phyloP scores from a whole-genome alignment of 331 rosid species.

The Pyrus hybrid region DNA sequence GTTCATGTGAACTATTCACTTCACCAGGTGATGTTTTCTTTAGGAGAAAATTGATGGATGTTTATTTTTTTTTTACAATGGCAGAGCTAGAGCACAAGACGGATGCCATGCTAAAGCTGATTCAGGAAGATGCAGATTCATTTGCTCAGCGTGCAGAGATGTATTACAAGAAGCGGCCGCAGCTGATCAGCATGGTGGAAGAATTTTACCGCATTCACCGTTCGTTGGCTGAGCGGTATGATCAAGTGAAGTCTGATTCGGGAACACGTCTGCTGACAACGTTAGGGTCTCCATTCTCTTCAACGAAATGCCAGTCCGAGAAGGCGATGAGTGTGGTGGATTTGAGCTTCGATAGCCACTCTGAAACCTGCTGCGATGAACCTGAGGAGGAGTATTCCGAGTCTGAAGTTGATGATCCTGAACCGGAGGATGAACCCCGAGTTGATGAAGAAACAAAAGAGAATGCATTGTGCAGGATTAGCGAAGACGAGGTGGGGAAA shows the following conservation, averaged over 20 bases:
- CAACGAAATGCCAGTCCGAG: slow-evolving; percentile 33
- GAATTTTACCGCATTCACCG: slow-evolving; percentile 76
- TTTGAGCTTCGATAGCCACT: slow-evolving; percentile 43
- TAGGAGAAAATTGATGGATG: background rate
- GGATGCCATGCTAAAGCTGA: slow-evolving; percentile 50
- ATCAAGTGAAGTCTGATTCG: slow-evolving; percentile 57
- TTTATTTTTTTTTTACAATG: slow-evolving; percentile 6
- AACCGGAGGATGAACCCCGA: slow-evolving; percentile 33
- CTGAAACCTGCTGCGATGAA: slow-evolving; percentile 29
- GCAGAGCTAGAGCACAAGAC: slow-evolving; percentile 70
- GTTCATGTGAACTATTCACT: background rate
- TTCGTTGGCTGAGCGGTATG: slow-evolving; percentile 63
- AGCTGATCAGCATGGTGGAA: slow-evolving; percentile 70
- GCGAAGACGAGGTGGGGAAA: background rate
- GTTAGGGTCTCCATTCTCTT: slow-evolving; percentile 53
- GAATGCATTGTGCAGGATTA: background rate
- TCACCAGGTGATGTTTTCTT: background rate
- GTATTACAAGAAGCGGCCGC: slow-evolving; percentile 84
- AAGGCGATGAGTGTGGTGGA: slow-evolving; percentile 26
- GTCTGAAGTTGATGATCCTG: slow-evolving; percentile 88
- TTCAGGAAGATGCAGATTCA: slow-evolving; percentile 83
- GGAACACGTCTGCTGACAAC: slow-evolving; percentile 41
- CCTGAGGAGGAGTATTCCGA: slow-evolving; percentile 23
- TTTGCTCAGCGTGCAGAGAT: slow-evolving; percentile 86
- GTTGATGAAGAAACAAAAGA: slow-evolving; percentile 14